Evolutionary conservation across 106 monocot species (phyloP).

Genomic region (Narthecium ossifragum): DNA sequence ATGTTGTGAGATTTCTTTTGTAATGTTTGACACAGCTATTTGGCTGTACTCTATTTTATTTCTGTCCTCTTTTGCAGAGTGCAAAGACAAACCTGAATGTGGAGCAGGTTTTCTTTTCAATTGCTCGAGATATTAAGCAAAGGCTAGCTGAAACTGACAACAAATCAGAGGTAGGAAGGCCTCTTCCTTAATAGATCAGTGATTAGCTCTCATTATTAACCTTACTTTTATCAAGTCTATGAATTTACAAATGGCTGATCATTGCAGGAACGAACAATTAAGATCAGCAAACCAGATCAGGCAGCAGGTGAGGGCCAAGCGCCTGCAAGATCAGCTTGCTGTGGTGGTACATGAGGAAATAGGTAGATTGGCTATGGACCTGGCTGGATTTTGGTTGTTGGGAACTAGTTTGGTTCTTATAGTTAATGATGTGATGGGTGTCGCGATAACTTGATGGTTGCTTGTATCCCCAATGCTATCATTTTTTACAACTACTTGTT

Average conservation of each 20-base stretch:
- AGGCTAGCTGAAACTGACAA: conserved; percentile 74
- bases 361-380: no score
- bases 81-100: conserved; percentile 96
- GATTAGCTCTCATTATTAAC: neutral
- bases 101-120: conserved; percentile 94
- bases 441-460: conserved; percentile 11
- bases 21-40: neutral
- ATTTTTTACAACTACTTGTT: conserved; percentile 19
- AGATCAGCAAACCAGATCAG: conserved; percentile 65
- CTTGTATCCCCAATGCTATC: conserved; percentile 21
- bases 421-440: conserved; percentile 16
- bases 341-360: conserved; percentile 37
- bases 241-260: neutral
- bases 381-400: neutral
- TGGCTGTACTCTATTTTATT: neutral
- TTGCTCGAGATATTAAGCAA: conserved; percentile 93
- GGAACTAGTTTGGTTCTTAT: conserved; percentile 13
- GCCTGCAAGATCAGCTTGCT: conserved; percentile 60
- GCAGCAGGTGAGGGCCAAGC: conserved; percentile 39
- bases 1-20: neutral
- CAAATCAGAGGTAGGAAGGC: conserved; percentile 78
- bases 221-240: no score
- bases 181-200: neutral
- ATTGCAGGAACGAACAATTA: conserved; percentile 62
- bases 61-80: conserved; percentile 41